These are phyloP conservation scores for Cystofilobasidium bisporidii DNA, from an alignment of 768 basidiomycete species.

Conservation along the genomic window DNA sequence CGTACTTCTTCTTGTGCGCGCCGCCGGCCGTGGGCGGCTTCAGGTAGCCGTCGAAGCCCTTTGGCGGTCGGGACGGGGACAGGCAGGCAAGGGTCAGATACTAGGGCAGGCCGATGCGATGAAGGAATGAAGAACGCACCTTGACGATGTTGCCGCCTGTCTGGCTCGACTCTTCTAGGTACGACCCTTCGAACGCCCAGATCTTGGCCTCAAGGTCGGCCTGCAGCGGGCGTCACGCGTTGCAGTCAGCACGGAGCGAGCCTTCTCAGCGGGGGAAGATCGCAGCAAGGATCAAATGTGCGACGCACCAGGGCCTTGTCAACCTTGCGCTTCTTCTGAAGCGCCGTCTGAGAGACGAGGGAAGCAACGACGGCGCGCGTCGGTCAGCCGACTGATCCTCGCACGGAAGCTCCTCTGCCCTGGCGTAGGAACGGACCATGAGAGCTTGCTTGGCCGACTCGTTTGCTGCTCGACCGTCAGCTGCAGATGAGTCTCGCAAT, in stretches of 20 bases:
- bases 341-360: conserved; percentile 9
- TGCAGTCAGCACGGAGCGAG: neutral
- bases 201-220: conserved; percentile 41
- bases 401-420: too few species aligned
- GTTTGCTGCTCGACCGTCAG: conserved; percentile 2
- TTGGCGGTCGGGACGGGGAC: neutral
- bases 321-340: conserved; percentile 16
- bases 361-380: neutral
- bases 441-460: conserved; percentile 5
- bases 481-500: neutral
- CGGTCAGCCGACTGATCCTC: too few species aligned
- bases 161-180: conserved; percentile 40
- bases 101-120: too few species aligned
- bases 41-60: conserved; percentile 27
- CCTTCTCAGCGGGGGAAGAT: too few species aligned
- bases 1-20: conserved; percentile 21
- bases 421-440: too few species aligned
- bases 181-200: conserved; percentile 42
- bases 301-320: conserved; percentile 23
- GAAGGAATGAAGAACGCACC: conserved; percentile 26
- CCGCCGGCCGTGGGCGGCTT: conserved; percentile 12
- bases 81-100: neutral
- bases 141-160: conserved; percentile 44
- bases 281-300: too few species aligned
- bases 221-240: conserved; percentile 28